phyloP scores from a whole-genome alignment of 768 basidiomycete genomes.

The Phanerodontia chrysosporium region DNA sequence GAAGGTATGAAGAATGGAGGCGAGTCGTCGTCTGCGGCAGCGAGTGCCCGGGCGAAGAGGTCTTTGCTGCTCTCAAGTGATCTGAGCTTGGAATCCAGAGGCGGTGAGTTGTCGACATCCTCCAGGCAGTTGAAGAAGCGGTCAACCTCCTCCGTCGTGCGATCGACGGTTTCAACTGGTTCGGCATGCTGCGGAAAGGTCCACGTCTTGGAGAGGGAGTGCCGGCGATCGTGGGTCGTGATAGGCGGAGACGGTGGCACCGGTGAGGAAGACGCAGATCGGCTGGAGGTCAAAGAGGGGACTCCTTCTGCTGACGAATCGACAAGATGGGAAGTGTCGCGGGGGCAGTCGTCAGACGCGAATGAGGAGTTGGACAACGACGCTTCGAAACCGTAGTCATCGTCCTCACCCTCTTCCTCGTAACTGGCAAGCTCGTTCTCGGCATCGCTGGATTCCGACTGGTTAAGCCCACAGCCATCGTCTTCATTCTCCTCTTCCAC shows the following conservation, averaged over 20 bases:
- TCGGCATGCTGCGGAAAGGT: slow-evolving; percentile 40
- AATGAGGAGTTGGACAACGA: slow-evolving; percentile 27
- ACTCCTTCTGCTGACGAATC: slow-evolving; percentile 17
- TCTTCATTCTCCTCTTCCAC: slow-evolving; percentile 55
- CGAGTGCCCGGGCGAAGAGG: slow-evolving; percentile 51
- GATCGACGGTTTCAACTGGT: slow-evolving; percentile 15
- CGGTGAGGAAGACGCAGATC: slow-evolving; percentile 29
- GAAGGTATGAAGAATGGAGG: slow-evolving; percentile 48
- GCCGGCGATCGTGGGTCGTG: slow-evolving; percentile 27
- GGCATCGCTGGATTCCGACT: slow-evolving; percentile 38
- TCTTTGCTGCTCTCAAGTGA: slow-evolving; percentile 51
- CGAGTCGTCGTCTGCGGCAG: slow-evolving; percentile 45
- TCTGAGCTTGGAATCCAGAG: slow-evolving; percentile 36
- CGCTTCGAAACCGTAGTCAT: slow-evolving; percentile 42
- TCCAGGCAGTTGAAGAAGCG: slow-evolving; percentile 72
- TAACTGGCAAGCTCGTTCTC: slow-evolving; percentile 61
- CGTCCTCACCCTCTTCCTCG: slow-evolving; percentile 70
- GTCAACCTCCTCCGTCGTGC: slow-evolving; percentile 51
- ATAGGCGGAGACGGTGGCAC: slow-evolving; percentile 22
- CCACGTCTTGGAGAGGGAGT: slow-evolving; percentile 65
- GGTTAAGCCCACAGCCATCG: slow-evolving; percentile 20
- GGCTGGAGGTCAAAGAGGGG: slow-evolving; percentile 16
- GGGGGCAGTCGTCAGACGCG: slow-evolving; percentile 27
- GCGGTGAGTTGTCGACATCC: slow-evolving; percentile 47
- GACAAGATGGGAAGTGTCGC: slow-evolving; percentile 25